Percentiles rank a stretch among this genome's conserved stretches.
These are phyloP conservation scores for Xylariaceae sp. DNA, from an alignment of 2,329 filamentous ascomycete genomes.

Conservation along the genomic window DNA sequence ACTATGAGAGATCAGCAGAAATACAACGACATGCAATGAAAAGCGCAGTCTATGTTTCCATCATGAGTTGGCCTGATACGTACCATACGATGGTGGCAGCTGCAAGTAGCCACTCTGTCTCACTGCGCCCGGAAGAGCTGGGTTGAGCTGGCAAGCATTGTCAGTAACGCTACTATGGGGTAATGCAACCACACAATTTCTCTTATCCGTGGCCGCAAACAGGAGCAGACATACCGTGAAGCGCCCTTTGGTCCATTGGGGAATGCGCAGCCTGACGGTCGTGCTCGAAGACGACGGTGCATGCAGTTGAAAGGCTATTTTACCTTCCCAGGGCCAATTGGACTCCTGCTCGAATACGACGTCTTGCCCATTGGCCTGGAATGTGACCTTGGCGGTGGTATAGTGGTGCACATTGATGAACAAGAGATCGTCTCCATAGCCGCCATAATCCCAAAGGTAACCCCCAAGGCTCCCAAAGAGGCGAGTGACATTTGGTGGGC, in stretches of 20 bases:
- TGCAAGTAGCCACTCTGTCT: constrained; percentile 46
- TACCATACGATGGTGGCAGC: constrained; percentile 39
- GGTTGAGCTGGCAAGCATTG: constrained; percentile 29
- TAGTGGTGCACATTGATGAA: constrained; percentile 55
- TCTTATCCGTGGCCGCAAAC: too few species aligned
- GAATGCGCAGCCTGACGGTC: constrained; percentile 48
- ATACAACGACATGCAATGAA: too few species aligned
- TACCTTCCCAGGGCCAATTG: constrained; percentile 55
- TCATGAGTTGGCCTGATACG: too few species aligned
- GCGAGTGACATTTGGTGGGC: constrained; percentile 55
- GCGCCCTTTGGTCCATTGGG: constrained; percentile 41
- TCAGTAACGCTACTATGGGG: constrained; percentile 3
- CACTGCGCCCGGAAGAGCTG: constrained; percentile 24
- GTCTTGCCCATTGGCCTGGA: constrained; percentile 29
- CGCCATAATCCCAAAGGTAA: constrained; percentile 47
- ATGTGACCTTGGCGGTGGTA: constrained; percentile 40
- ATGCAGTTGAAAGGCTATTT: constrained; percentile 41
- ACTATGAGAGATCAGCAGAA: too few species aligned
- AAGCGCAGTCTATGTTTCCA: too few species aligned
- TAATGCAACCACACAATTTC: too few species aligned
- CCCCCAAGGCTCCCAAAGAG: constrained; percentile 53
- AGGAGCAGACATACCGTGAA: constrained; percentile 22
- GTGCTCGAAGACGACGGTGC: constrained; percentile 27
- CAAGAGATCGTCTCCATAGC: constrained; percentile 16
- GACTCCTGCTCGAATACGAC: constrained; percentile 45